A percentile compares a stretch with the other conserved stretches of the same genome.
Evolutionary conservation across 2,329 filamentous ascomycete genomes (phyloP).

Genomic region (Clarireedia monteithiana): DNA sequence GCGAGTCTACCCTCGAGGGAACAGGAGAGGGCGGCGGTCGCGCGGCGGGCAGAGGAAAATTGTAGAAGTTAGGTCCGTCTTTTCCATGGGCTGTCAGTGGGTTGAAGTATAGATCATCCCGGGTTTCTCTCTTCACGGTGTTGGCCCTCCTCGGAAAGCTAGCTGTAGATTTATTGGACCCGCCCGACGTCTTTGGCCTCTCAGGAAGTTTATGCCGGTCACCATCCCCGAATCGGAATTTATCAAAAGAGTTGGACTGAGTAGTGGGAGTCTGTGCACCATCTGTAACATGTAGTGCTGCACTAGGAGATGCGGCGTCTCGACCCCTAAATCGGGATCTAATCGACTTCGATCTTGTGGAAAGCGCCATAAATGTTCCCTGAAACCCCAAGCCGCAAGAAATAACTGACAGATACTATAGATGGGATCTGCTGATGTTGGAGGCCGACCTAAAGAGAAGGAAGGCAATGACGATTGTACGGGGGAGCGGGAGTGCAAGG

Average conservation of each 20-base stretch:
- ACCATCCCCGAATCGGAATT: constrained; percentile 16
- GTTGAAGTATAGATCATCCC: constrained; percentile 28
- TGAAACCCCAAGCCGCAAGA: neutral
- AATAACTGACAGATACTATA: neutral
- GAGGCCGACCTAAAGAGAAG: constrained; percentile 13
- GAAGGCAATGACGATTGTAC: neutral
- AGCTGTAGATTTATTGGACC: constrained; percentile 16
- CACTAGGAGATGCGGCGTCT: constrained; percentile 22
- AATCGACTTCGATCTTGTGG: constrained; percentile 17
- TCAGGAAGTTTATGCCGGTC: constrained; percentile 18
- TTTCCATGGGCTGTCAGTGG: constrained; percentile 22
- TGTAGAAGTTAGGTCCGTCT: constrained; percentile 21
- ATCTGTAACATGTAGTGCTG: constrained; percentile 26
- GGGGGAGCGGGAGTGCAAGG: neutral
- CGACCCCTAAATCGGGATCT: constrained; percentile 19
- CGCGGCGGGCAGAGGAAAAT: constrained; percentile 23
- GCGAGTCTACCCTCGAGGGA: neutral
- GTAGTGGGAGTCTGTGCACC: constrained; percentile 21
- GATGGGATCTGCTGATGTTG: constrained; percentile 1
- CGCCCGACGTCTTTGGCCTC: constrained; percentile 27
- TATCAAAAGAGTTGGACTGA: constrained; percentile 11
- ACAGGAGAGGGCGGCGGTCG: constrained; percentile 18
- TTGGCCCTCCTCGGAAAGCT: constrained; percentile 13
- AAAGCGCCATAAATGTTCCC: constrained; percentile 16
- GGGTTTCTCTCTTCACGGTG: constrained; percentile 23